phyloP scores from a whole-genome alignment of 1,139 yeast species.

The Yamadazyma buinensis region DNA sequence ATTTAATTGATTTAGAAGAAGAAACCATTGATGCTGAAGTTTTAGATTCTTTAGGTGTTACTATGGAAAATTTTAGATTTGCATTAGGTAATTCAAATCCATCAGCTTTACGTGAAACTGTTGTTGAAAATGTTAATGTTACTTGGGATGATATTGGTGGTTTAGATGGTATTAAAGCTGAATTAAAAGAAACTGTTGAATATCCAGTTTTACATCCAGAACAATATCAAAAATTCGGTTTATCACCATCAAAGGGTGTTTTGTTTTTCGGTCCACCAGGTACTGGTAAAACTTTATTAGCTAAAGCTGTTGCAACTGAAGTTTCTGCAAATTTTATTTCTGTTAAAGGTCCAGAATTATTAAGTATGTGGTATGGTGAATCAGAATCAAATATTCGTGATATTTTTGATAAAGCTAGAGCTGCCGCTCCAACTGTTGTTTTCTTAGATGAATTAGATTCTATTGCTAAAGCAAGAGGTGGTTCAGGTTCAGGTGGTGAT shows the following conservation, averaged over 20 bases:
- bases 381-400: conserved; percentile 96
- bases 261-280: conserved; percentile 99
- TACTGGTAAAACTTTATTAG: conserved; percentile 97
- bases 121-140: conserved; percentile 96
- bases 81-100: conserved; percentile 98
- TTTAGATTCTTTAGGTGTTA: conserved; percentile 92
- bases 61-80: conserved; percentile 98
- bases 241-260: conserved; percentile 97
- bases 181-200: conserved; percentile 97
- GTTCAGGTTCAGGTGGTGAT: conserved; percentile 51
- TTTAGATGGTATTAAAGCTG: conserved; percentile 90
- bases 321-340: conserved; percentile 95
- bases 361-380: conserved; percentile 99
- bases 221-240: conserved; percentile 95
- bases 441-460: conserved; percentile 97
- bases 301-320: conserved; percentile 98
- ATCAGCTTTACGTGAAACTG: conserved; percentile 98
- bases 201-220: conserved; percentile 99
- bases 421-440: conserved; percentile 98
- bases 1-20: conserved; percentile 92
- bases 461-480: conserved; percentile 97
- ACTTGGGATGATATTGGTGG: conserved; percentile 99
- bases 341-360: conserved; percentile 94
- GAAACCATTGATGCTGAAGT: conserved; percentile 98
- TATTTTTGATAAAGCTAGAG: conserved; percentile 96